Conservation (phyloP, 2,329 filamentous ascomycete genomes). For the Salinomyces thailandicus region DNA sequence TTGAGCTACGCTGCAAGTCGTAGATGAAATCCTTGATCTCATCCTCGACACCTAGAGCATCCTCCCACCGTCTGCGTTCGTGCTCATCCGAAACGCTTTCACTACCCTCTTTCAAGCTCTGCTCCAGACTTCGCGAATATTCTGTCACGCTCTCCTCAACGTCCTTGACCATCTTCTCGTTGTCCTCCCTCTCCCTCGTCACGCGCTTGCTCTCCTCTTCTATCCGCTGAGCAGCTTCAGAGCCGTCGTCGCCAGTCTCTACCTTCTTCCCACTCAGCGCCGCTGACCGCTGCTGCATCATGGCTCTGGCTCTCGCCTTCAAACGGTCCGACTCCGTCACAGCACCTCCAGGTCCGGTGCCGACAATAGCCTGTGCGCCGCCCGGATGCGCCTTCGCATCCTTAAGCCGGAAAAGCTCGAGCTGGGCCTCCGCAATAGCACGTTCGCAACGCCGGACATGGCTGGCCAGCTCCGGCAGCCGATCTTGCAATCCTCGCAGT, state of each 20-base stretch:
- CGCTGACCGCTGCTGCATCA: constrained; percentile 97
- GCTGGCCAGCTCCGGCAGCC: constrained; percentile 82
- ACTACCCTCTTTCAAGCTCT: constrained; percentile 71
- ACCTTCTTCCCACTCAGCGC: constrained; percentile 73
- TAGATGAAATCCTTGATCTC: constrained; percentile 97
- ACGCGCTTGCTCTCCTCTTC: constrained; percentile 80
- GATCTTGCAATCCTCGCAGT: constrained; percentile 77
- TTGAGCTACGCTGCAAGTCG: constrained; percentile 79
- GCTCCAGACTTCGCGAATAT: constrained; percentile 74
- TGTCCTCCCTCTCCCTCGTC: constrained; percentile 78
- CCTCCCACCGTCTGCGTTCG: constrained; percentile 88
- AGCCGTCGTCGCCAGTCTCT: constrained; percentile 57
- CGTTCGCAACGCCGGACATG: constrained; percentile 85
- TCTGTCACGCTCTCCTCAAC: constrained; percentile 93
- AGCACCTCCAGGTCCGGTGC: constrained; percentile 80
- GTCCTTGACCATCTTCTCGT: constrained; percentile 92
- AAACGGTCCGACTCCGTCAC: constrained; percentile 90
- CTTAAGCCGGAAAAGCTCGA: constrained; percentile 86
- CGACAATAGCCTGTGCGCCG: constrained; percentile 70
- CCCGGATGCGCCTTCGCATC: constrained; percentile 87
- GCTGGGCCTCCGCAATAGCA: constrained; percentile 77
- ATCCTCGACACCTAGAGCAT: constrained; percentile 90
- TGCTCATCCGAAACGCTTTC: constrained; percentile 72
- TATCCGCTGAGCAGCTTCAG: constrained; percentile 69
- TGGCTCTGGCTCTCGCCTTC: constrained; percentile 88